A percentile compares a stretch with the other conserved stretches of the same genome.
These are phyloP conservation scores for Pichia sp. DNA, from an alignment of 1,139 yeast species.

Conservation along the genomic window DNA sequence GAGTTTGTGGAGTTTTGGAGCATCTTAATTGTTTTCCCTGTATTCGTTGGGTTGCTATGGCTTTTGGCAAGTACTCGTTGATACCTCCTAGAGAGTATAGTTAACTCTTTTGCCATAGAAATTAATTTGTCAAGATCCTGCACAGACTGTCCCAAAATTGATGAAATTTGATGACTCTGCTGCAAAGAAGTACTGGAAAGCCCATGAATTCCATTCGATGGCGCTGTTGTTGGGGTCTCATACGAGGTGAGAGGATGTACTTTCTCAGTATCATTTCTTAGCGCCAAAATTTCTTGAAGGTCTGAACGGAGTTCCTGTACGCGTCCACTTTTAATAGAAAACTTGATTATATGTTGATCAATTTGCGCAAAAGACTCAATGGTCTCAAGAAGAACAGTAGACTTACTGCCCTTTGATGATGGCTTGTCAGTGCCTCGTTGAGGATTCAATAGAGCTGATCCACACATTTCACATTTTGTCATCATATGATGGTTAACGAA, in stretches of 20 bases:
- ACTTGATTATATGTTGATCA: slow-evolving; percentile 30
- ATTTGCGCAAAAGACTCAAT: neutral
- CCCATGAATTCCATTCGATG: slow-evolving; percentile 52
- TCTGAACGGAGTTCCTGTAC: slow-evolving; percentile 28
- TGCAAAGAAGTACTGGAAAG: slow-evolving; percentile 55
- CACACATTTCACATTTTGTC: slow-evolving; percentile 82
- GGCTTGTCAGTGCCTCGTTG: too few species aligned
- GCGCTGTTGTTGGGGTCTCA: neutral
- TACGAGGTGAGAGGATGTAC: too few species aligned
- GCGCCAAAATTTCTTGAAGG: too few species aligned
- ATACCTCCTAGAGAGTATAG: slow-evolving; percentile 37
- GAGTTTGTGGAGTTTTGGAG: slow-evolving; percentile 32
- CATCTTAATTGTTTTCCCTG: slow-evolving; percentile 33
- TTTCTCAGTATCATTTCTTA: neutral
- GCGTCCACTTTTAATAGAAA: slow-evolving; percentile 61
- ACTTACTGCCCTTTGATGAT: neutral
- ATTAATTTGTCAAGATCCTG: slow-evolving; percentile 73
- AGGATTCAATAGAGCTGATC: slow-evolving; percentile 36
- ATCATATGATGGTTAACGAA: slow-evolving; percentile 79
- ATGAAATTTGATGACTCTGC: slow-evolving; percentile 53
- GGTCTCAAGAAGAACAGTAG: neutral
- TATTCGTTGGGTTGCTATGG: neutral
- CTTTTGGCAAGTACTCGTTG: slow-evolving; percentile 18
- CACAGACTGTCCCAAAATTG: slow-evolving; percentile 59
- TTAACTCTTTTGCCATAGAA: slow-evolving; percentile 71